Conservation (phyloP, 768 basidiomycete genomes). For the Multifurca ochricompacta region DNA sequence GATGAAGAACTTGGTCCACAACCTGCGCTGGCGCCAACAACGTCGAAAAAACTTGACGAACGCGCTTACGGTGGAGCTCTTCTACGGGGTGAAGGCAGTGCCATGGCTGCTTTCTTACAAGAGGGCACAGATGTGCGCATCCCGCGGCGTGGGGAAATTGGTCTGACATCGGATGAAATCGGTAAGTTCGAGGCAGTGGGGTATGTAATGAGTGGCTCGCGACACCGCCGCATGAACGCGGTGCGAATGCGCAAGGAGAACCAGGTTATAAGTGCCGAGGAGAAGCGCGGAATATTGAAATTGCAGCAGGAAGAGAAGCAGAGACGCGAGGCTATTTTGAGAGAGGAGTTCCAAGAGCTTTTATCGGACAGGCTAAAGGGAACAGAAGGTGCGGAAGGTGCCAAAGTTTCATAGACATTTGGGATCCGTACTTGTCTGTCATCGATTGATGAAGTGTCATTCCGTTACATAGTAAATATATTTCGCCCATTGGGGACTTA, state of each 20-base stretch:
- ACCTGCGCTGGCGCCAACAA: constrained; percentile 40
- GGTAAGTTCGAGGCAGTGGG: constrained; percentile 82
- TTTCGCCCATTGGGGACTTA: too few species aligned
- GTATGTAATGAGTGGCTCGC: constrained; percentile 95
- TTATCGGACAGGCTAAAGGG: constrained; percentile 68
- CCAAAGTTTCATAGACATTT: constrained; percentile 21
- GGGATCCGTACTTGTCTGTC: not conserved
- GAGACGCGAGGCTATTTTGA: constrained; percentile 80
- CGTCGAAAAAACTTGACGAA: constrained; percentile 54
- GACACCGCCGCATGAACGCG: constrained; percentile 96
- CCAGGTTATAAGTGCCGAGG: constrained; percentile 97
- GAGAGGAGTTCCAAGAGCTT: constrained; percentile 85
- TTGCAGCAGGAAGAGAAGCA: constrained; percentile 90
- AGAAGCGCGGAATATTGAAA: constrained; percentile 94
- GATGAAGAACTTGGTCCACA: constrained; percentile 73
- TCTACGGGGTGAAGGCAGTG: constrained; percentile 90
- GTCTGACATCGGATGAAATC: constrained; percentile 81
- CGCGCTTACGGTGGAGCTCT: constrained; percentile 86
- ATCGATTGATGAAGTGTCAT: too few species aligned
- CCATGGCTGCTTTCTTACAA: constrained; percentile 94
- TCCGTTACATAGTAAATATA: too few species aligned
- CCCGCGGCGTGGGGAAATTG: constrained; percentile 98
- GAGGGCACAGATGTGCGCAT: constrained; percentile 79
- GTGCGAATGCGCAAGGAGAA: constrained; percentile 99
- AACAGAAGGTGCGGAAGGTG: constrained; percentile 25